Conservation (phyloP, 306 rosid species). For the Lathyrus oleraceus region DNA sequence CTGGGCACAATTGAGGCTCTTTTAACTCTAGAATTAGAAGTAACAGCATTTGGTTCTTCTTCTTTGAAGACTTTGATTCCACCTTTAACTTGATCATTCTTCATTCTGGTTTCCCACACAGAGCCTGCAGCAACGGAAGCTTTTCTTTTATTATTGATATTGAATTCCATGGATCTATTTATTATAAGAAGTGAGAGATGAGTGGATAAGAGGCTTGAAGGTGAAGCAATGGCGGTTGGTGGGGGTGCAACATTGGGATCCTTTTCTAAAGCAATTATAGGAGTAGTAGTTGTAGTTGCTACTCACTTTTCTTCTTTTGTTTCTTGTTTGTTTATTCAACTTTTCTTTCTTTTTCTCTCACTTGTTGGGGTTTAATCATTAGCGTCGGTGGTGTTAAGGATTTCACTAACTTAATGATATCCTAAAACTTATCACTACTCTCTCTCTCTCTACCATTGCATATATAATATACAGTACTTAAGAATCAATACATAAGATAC, state of each 20-base stretch:
- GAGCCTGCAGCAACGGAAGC: slow-evolving; percentile 68
- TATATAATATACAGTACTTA: no score
- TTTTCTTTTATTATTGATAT: slow-evolving; percentile 39
- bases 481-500: no score
- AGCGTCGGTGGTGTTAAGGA: no score
- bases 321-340: no score
- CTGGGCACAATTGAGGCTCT: slow-evolving; percentile 45
- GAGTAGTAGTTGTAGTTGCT: not conserved
- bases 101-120: slow-evolving; percentile 93
- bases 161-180: slow-evolving; percentile 47
- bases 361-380: no score
- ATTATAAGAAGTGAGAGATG: slow-evolving; percentile 38
- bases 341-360: no score
- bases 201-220: slow-evolving; percentile 56
- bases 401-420: no score
- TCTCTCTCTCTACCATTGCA: no score
- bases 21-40: slow-evolving; percentile 37
- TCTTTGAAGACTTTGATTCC: slow-evolving; percentile 79
- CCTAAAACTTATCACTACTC: no score
- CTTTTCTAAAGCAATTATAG: slow-evolving; percentile 46
- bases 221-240: slow-evolving; percentile 69
- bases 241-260: slow-evolving; percentile 61
- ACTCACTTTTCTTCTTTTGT: not conserved
- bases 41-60: slow-evolving; percentile 31
- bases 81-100: slow-evolving; percentile 68